Base-by-base conservation (phyloP, 169 alveolate genomes). In the Hammondia hammondi region DNA sequence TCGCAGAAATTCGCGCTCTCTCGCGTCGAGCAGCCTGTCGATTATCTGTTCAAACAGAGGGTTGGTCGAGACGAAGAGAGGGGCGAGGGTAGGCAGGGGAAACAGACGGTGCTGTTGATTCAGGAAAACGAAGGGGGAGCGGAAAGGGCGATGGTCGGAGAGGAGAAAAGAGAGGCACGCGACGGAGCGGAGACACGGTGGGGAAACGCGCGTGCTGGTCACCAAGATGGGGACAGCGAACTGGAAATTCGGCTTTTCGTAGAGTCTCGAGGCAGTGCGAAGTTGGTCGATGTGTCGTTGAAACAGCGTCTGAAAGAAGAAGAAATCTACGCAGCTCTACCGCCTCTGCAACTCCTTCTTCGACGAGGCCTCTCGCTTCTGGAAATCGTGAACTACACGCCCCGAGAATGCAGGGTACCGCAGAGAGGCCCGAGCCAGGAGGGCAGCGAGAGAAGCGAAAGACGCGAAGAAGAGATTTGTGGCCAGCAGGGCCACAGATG, bases 321-420 rank as follows among this genome's bases (percentile, higher is more conserved):
- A 39, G 71, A 39, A 35, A 29, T 93, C 5, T 48, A 85, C 24
- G 43, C 93, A 48, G 81, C 52, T 17, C 57, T 45, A 27, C 93
- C 95, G 24, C 92, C 57, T 7, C 95, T 93, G 21, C 72, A 84
- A 37, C 39, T 39, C 14, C 85, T 93, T n/a, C 91, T 93, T 45
- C 85, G 95, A 67, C 71, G 95, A 72, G 95, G 95, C 24, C 45
- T 93, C 24, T 48, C 95, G 3, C 77, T 93, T 32, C 85, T 93
- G 56, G 93, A 93, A 71, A n/a, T 93, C 45, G 39, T 46, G 81
- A 4, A 1, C 46, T 29, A 82, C 4, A 9, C 85, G 24, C 14
- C 61, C 29, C 82, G 72, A 89, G 85, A 21, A 67, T 67, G 77
- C 77, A 6, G 24, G 24, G 77, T 14, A 32, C 77, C 27, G 77